Evolutionary conservation across 176 grass and related monocot species (phyloP), one percentile per base, ranked within the genome.

Genomic region (Calamus simplicifolius): DNA sequence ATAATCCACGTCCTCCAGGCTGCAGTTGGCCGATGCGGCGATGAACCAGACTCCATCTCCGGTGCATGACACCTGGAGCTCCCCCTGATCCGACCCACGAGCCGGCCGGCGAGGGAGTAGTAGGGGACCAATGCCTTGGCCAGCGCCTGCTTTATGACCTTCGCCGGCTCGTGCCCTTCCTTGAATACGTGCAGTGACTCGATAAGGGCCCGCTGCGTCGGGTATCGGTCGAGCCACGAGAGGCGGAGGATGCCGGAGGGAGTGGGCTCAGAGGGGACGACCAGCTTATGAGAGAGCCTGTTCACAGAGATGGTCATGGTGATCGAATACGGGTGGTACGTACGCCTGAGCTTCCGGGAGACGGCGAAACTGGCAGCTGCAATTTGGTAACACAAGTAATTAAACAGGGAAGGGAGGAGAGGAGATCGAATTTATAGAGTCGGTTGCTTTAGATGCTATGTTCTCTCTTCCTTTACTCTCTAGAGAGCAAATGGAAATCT

Each of bases 121-220:
- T 97, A 97, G 4, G 63, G 43, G 0, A 97, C 87, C 69, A 97
- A 27, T 0, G 87, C 84, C 61, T 69, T 72, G 0, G 73, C 84
- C 48, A 97, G 12, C 0, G 87, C 84, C 0, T 23, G 4, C 61
- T 85, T 80, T 12, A 97, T 97, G 13, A 57, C 66, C 19, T 18
- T 48, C 2, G 77, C 62, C 4, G 92, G 81, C 10, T 50, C 66
- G 4, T 16, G 19, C 5, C 29, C 68, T 1, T 51, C 35, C 72
- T 80, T 87, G 84, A 97, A 97, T 2, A 97, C 93, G 21, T 91
- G 93, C 0, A 97, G 69, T 2, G 87, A 91, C 69, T 97, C 92
- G 52, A 97, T 88, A 28, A 97, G 82, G 28, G 92, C 92, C 74
- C 89, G 80, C 71, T 91, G 87, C 0, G 93, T 97, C 2, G 93